phyloP scores from a whole-genome alignment of 179 eudicot genomes.

The Corrigiola litoralis region DNA sequence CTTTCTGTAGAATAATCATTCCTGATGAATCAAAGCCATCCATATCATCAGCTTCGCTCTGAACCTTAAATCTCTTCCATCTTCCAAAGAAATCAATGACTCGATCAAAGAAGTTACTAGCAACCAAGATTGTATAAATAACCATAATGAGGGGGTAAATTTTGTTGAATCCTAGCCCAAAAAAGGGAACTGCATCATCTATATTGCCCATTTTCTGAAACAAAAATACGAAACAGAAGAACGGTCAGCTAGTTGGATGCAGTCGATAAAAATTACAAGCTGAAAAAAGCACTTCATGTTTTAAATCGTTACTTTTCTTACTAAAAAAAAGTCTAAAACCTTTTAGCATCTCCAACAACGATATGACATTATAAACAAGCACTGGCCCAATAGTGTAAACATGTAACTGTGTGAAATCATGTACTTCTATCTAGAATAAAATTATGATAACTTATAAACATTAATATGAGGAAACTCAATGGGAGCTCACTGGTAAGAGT shows the following conservation, averaged over 20 bases:
- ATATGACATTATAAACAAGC: too few species aligned
- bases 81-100: conserved; percentile 72
- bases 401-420: too few species aligned
- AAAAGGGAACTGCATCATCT: conserved; percentile 94
- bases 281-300: too few species aligned
- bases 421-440: too few species aligned
- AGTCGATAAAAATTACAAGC: too few species aligned
- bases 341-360: too few species aligned
- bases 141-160: conserved; percentile 97
- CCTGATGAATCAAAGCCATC: conserved; percentile 97
- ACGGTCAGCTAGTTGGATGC: background rate
- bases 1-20: conserved; percentile 83
- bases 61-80: conserved; percentile 74
- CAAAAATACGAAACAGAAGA: conserved; percentile 8
- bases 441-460: too few species aligned
- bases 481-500: too few species aligned
- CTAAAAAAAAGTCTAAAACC: too few species aligned
- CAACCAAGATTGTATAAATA: conserved; percentile 77
- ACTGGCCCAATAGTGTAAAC: too few species aligned
- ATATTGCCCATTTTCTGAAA: conserved; percentile 94
- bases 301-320: too few species aligned
- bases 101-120: conserved; percentile 85
- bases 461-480: too few species aligned
- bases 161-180: conserved; percentile 82
- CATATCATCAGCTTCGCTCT: conserved; percentile 69